Conservation (phyloP, 1,284 basidiomycete species). For the Ustilago hordei region DNA sequence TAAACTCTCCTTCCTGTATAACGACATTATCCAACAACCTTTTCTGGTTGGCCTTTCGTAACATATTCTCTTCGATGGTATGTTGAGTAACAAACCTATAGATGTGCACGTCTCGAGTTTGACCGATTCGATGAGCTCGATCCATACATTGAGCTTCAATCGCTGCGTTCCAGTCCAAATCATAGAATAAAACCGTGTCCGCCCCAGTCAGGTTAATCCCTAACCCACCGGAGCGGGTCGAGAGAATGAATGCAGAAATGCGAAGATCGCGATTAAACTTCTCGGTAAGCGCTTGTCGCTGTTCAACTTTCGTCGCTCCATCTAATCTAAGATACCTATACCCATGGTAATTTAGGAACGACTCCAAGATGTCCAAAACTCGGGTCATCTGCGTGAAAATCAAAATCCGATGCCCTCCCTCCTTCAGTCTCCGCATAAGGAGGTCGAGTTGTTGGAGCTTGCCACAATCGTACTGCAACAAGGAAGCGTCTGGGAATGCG, state of each 20-base stretch:
- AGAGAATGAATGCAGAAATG: constrained; percentile 93
- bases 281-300: constrained; percentile 93
- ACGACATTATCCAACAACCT: constrained; percentile 89
- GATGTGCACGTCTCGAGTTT: constrained; percentile 96
- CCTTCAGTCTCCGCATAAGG: constrained; percentile 85
- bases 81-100: constrained; percentile 92
- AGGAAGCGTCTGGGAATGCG: constrained; percentile 89
- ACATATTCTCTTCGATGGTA: constrained; percentile 96
- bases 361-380: constrained; percentile 92
- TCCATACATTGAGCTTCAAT: constrained; percentile 98
- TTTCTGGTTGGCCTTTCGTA: constrained; percentile 96
- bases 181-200: constrained; percentile 95
- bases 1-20: constrained; percentile 92
- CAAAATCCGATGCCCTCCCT: constrained; percentile 86
- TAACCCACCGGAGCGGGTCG: constrained; percentile 91
- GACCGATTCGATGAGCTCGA: constrained; percentile 92
- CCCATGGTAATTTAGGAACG: constrained; percentile 91
- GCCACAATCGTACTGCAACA: constrained; percentile 95
- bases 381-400: constrained; percentile 99
- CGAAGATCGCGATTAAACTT: constrained; percentile 93
- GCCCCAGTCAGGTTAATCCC: constrained; percentile 96
- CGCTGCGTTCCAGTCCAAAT: constrained; percentile 97
- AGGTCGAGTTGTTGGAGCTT: constrained; percentile 87
- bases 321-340: constrained; percentile 93
- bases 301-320: constrained; percentile 94